Base-by-base conservation (phyloP, 257 asterid genomes). In the Vinca minor region DNA sequence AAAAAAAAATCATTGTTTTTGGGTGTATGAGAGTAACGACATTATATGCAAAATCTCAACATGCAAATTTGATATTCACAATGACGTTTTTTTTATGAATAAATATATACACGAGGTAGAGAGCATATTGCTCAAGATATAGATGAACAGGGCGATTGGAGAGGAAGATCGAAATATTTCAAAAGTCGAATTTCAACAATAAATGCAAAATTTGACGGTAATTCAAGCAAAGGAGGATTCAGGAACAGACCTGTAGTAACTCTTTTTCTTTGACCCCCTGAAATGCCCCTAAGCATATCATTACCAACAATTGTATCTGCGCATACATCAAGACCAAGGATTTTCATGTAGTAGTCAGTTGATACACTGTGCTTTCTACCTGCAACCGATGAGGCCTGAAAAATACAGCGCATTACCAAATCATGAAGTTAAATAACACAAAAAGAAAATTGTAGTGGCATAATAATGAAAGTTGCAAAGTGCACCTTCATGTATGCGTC, bases 191-290 rank as follows among this genome's bases (percentile, higher is more conserved):
- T 31, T 18, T 64, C 35, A 46, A 46, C 31, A 36, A 45, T 41
- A 29, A 46, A 9, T 12, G 3, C 25, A 29, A 59, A 36, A 50
- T 18, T 41, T 55, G 13, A 9, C 20, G 39, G 55, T 8, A 26
- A 54, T 1, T 18, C 35, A 12, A 32, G 20, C 10, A 61, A 31
- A 52, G 35, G 48, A 17, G 26, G n/a, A 18, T 49, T 6, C 35
- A 36, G 17, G 29, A 3, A 62, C 47, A 62, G 58, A 83, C 88
- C 85, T 82, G 96, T 83, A 25, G 97, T 87, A 39, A 90, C 96
- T 79, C 97, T 72, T 82, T 90, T 90, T 69, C 76, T 84, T 73
- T 90, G 97, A 35, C 96, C 96, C 47, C 97, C 96, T 12, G 97
- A 90, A 70, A 87, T 85, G 47, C 97, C 97, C 71, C 97, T 83